Evolutionary conservation across 345 rosid genomes (phyloP).

Genomic region (Sisymbrium irio): DNA sequence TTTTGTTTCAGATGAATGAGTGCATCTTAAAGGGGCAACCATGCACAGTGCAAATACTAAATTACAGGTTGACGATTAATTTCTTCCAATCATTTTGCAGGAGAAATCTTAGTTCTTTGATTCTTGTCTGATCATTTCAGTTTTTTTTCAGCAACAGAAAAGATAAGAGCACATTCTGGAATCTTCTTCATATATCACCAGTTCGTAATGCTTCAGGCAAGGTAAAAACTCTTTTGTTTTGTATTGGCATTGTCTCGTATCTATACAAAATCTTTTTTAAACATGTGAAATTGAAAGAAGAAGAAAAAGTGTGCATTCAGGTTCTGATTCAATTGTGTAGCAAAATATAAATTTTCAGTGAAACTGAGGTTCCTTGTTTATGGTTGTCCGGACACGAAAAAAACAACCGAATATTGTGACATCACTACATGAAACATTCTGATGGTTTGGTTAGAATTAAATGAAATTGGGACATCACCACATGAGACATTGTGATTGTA

Average conservation of each 20-base stretch:
- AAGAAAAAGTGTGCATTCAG: not conserved
- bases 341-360: not conserved
- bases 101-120: slow-evolving; percentile 32
- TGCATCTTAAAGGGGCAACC: slow-evolving; percentile 61
- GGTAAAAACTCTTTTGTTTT: slow-evolving; percentile 37
- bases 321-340: too few species aligned
- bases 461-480: too few species aligned
- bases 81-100: not conserved
- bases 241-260: not conserved
- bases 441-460: too few species aligned
- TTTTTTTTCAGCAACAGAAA: slow-evolving; percentile 52
- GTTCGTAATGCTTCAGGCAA: slow-evolving; percentile 93
- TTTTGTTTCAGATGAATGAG: slow-evolving; percentile 56
- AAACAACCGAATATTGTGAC: too few species aligned
- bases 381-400: too few species aligned
- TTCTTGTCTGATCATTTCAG: slow-evolving; percentile 18
- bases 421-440: too few species aligned
- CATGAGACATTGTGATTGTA: too few species aligned
- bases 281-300: not conserved
- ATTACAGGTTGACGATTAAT: slow-evolving; percentile 71
- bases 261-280: not conserved
- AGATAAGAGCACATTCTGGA: slow-evolving; percentile 81
- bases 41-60: slow-evolving; percentile 91
- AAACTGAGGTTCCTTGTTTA: not conserved
- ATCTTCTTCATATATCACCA: slow-evolving; percentile 88